A percentile compares a stretch with the other conserved stretches of the same genome.
phyloP scores from a whole-genome alignment of 768 basidiomycete genomes.

The Russula compacta region DNA sequence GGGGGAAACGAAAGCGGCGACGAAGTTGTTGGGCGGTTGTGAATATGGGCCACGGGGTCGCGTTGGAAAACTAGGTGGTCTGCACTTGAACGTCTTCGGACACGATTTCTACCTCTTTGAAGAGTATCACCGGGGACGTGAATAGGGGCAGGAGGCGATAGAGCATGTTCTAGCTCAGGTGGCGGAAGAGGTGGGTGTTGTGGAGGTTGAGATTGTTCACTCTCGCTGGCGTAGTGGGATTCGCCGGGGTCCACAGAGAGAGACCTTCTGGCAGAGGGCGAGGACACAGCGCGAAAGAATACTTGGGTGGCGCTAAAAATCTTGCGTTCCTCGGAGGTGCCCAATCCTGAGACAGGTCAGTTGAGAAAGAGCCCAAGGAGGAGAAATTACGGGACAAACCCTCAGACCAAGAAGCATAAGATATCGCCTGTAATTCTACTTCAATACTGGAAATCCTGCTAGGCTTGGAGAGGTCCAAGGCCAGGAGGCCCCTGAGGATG shows the following conservation, averaged over 20 bases:
- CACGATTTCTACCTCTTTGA: conserved; percentile 22
- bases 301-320: conserved; percentile 62
- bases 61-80: conserved; percentile 28
- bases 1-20: conserved; percentile 27
- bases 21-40: conserved; percentile 20
- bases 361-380: conserved; percentile 4
- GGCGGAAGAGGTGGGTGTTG: conserved; percentile 7
- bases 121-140: background rate
- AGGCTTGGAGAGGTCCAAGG: conserved; percentile 59
- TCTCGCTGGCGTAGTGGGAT: conserved; percentile 33
- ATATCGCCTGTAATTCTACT: conserved; percentile 64
- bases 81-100: conserved; percentile 25
- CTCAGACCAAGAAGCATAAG: conserved; percentile 75
- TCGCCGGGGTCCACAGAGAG: conserved; percentile 45
- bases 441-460: conserved; percentile 82
- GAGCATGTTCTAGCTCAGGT: background rate
- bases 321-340: conserved; percentile 68
- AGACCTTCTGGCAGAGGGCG: conserved; percentile 36
- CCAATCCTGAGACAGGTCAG: conserved; percentile 53
- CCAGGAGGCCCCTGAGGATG: conserved; percentile 56
- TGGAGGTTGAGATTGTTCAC: conserved; percentile 30
- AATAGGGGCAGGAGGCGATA: background rate
- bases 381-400: conserved; percentile 38
- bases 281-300: conserved; percentile 55
- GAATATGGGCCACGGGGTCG: conserved; percentile 23